Percentiles rank a stretch among this genome's conserved stretches.
phyloP scores from a whole-genome alignment of 2,329 filamentous ascomycete species.

The Botrytis cinerea region DNA sequence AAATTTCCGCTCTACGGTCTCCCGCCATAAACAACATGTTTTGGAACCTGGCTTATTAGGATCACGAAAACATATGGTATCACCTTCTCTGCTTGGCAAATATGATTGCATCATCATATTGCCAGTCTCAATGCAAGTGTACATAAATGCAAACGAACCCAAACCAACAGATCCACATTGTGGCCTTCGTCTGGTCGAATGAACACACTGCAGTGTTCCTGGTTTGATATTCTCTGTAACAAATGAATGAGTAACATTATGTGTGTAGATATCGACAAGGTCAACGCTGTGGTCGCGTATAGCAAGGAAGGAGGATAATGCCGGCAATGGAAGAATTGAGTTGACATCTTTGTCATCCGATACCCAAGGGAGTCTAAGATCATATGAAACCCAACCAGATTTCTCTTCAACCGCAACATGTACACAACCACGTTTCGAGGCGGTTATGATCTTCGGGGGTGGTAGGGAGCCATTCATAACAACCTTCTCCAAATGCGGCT shows the following conservation, averaged over 20 bases:
- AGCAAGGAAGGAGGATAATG: conserved; percentile 61
- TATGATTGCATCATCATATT: conserved; percentile 68
- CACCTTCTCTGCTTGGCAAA: conserved; percentile 53
- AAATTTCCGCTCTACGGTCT: conserved; percentile 53
- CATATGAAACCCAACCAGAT: conserved; percentile 53
- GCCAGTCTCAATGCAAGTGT: conserved; percentile 59
- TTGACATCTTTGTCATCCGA: conserved; percentile 50
- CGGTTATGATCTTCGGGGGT: conserved; percentile 48
- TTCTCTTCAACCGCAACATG: conserved; percentile 49
- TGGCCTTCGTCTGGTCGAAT: conserved; percentile 53
- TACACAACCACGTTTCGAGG: conserved; percentile 53
- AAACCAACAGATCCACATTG: conserved; percentile 59
- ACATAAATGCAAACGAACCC: conserved; percentile 64
- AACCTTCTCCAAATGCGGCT: conserved; percentile 44
- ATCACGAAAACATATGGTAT: conserved; percentile 59
- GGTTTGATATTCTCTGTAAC: conserved; percentile 58
- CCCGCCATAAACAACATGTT: conserved; percentile 53
- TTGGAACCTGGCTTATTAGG: conserved; percentile 45
- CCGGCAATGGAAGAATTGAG: conserved; percentile 60
- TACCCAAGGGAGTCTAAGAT: conserved; percentile 44
- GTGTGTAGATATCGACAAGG: conserved; percentile 60
- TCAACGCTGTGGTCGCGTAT: conserved; percentile 58
- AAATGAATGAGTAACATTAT: conserved; percentile 62
- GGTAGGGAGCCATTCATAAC: conserved; percentile 21
- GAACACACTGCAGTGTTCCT: conserved; percentile 61